Percentiles rank a stretch among this genome's conserved stretches.
Evolutionary conservation across 1,284 basidiomycete species (phyloP).

Genomic region (Trichosporon sp.): DNA sequence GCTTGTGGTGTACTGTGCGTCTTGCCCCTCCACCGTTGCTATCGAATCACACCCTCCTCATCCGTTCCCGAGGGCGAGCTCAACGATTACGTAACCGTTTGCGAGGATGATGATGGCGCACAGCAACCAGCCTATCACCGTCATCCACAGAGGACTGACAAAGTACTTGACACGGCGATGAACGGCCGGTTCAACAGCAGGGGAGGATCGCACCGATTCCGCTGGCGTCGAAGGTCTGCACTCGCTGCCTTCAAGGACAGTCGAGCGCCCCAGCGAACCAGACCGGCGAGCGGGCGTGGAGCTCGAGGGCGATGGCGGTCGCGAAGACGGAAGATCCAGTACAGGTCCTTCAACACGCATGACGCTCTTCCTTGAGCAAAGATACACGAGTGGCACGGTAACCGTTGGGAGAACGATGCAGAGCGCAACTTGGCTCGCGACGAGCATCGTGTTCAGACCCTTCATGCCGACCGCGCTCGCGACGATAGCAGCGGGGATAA

Average conservation of each 20-base stretch:
- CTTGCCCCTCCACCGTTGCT: background rate
- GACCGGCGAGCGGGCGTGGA: background rate
- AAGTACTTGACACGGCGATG: constrained; percentile 53
- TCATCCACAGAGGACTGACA: constrained; percentile 65
- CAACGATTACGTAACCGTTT: constrained; percentile 43
- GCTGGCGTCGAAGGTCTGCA: background rate
- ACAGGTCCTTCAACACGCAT: constrained; percentile 65
- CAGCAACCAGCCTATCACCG: constrained; percentile 61
- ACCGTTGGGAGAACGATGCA: constrained; percentile 87
- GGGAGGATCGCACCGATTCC: background rate
- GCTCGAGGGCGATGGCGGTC: background rate
- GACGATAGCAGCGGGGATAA: constrained; percentile 83
- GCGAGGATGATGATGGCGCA: background rate
- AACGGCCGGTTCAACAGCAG: background rate
- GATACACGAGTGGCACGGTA: constrained; percentile 74
- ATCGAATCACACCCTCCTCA: too few species aligned
- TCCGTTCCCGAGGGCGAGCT: constrained; percentile 45
- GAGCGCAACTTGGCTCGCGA: constrained; percentile 84
- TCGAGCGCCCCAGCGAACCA: background rate
- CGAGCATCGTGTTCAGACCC: constrained; percentile 80
- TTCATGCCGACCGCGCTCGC: constrained; percentile 71
- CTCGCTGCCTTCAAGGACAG: background rate
- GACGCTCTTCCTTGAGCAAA: constrained; percentile 69
- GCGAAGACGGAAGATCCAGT: constrained; percentile 22
- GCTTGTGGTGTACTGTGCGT: background rate